Evolutionary conservation across 352 stramenopile genomes (phyloP).

Genomic region (Globisporangium spinosum): DNA sequence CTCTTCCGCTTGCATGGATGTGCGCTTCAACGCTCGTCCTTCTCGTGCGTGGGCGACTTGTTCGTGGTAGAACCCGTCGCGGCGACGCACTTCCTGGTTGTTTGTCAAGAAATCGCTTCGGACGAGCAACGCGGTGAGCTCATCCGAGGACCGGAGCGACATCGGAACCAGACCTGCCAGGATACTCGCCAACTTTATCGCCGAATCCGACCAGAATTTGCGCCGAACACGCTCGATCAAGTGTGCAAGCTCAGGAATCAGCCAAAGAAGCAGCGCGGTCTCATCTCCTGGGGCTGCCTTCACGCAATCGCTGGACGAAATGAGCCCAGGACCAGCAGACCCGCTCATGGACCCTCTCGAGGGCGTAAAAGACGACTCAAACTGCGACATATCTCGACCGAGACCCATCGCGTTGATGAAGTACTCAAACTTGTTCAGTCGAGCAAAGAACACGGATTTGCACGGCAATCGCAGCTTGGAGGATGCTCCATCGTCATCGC

Average conservation of each 20-base stretch:
- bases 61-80: conserved; percentile 82
- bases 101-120: conserved; percentile 62
- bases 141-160: conserved; percentile 63
- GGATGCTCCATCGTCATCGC: conserved; percentile 24
- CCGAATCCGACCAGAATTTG: conserved; percentile 71
- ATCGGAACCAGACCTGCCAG: conserved; percentile 57
- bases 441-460: conserved; percentile 66
- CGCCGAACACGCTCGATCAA: conserved; percentile 63
- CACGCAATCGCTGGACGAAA: conserved; percentile 53
- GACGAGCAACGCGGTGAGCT: conserved; percentile 49
- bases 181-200: conserved; percentile 63
- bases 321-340: conserved; percentile 25
- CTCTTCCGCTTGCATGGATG: conserved; percentile 53
- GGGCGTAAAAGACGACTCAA: conserved; percentile 71
- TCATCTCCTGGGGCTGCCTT: conserved; percentile 70
- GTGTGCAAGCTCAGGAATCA: conserved; percentile 64
- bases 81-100: conserved; percentile 71
- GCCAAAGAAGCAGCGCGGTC: conserved; percentile 71
- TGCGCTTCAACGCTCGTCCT: conserved; percentile 52
- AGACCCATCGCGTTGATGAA: conserved; percentile 81
- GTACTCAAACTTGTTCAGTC: conserved; percentile 83
- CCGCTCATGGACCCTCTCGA: conserved; percentile 29
- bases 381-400: conserved; percentile 63
- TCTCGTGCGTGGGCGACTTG: conserved; percentile 79
- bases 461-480: conserved; percentile 39